These are phyloP conservation scores for Aspergillus alliaceus DNA, from an alignment of 2,329 filamentous ascomycete genomes.

Conservation along the genomic window DNA sequence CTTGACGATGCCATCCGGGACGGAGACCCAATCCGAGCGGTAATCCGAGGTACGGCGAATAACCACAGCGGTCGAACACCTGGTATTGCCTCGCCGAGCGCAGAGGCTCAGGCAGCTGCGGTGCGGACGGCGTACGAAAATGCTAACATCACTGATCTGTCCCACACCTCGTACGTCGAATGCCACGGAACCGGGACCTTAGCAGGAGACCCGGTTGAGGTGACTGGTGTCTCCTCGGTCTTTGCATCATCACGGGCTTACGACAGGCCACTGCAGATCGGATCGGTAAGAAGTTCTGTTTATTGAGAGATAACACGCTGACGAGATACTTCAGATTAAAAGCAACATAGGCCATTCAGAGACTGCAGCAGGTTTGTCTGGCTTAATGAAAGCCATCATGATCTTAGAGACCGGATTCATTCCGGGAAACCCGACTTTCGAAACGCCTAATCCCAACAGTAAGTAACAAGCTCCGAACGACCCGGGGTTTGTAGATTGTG, in stretches of 20 bases:
- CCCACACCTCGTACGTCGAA: conserved; percentile 35
- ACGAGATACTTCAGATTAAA: conserved; percentile 38
- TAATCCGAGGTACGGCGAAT: conserved; percentile 23
- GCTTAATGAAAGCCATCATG: conserved; percentile 21
- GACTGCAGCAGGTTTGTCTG: conserved; percentile 13
- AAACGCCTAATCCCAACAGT: conserved; percentile 17
- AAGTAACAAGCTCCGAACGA: not conserved
- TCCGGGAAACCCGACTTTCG: conserved; percentile 17
- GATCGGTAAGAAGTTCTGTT: conserved; percentile 44
- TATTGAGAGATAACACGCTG: not conserved
- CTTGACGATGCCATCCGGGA: conserved; percentile 26
- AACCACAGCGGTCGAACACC: conserved; percentile 23
- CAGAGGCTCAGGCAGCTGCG: conserved; percentile 23
- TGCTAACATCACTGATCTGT: conserved; percentile 24
- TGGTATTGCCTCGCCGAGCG: conserved; percentile 21
- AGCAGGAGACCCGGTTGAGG: conserved; percentile 7
- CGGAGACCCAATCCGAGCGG: too few species aligned
- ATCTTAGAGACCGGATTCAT: conserved; percentile 19
- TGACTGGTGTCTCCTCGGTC: not conserved
- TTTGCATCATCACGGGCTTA: not conserved
- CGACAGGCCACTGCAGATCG: conserved; percentile 5
- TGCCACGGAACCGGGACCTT: conserved; percentile 36
- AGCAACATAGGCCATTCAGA: conserved; percentile 23
- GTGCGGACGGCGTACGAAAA: conserved; percentile 32
- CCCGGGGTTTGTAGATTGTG: not conserved